These are phyloP conservation scores for Syncephalastrum racemosum DNA, from an alignment of 371 early-diverging fungal species.

Conservation along the genomic window DNA sequence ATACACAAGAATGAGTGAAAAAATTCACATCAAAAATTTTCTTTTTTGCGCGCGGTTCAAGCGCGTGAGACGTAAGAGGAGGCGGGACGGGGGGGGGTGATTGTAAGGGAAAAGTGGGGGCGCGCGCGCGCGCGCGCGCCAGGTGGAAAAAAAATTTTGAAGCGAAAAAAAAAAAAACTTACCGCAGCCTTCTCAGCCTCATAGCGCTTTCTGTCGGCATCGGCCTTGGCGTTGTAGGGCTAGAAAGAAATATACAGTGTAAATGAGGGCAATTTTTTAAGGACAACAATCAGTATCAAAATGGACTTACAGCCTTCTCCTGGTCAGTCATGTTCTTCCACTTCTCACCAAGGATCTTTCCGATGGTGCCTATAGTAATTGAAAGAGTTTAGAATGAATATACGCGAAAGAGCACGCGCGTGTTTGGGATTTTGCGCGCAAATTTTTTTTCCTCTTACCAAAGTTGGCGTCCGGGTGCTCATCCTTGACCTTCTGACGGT, in stretches of 20 bases:
- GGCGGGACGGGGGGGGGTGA: too few relatives aligned
- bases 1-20: too few relatives aligned
- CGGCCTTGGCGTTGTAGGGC: constrained; percentile 56
- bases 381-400: constrained; percentile 1
- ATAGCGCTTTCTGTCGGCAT: constrained; percentile 74
- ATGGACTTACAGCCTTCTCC: constrained; percentile 57
- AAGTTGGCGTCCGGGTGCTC: constrained; percentile 81
- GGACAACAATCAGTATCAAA: constrained; percentile 6
- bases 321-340: constrained; percentile 71
- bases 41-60: too few relatives aligned
- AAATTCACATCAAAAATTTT: too few relatives aligned
- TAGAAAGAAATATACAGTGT: constrained; percentile 11
- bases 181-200: constrained; percentile 66
- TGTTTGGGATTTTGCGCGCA: neutral
- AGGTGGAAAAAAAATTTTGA: too few relatives aligned
- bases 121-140: too few relatives aligned
- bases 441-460: constrained; percentile 45
- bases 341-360: constrained; percentile 77
- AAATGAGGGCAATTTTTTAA: constrained; percentile 6
- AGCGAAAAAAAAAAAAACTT: constrained; percentile 11
- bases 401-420: neutral
- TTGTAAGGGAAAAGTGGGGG: too few relatives aligned
- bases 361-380: constrained; percentile 55
- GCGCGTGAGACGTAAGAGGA: too few relatives aligned
- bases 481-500: constrained; percentile 65